Evolutionary conservation across 306 rosid genomes (phyloP).

Genomic region (Quercus bicolor): DNA sequence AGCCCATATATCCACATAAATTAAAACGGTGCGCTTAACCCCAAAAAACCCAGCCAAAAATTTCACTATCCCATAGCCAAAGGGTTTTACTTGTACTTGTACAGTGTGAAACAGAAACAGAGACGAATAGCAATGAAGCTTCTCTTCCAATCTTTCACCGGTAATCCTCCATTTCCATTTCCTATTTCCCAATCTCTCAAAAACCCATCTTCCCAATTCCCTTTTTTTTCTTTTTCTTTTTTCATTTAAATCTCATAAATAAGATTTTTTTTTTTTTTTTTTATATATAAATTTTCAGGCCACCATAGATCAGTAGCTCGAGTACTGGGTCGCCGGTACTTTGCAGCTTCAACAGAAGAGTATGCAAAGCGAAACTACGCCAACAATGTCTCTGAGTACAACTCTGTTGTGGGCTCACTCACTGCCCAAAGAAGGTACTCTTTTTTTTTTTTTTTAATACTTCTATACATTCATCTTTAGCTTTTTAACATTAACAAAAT

Average conservation of each 20-base stretch:
- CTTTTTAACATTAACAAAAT: no score
- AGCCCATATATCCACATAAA: no score
- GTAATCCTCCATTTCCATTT: slow-evolving; percentile 21
- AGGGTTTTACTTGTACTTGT: slow-evolving; percentile 25
- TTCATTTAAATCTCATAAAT: not conserved
- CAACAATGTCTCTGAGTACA: slow-evolving; percentile 70
- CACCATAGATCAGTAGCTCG: slow-evolving; percentile 43
- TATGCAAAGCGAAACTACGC: slow-evolving; percentile 75
- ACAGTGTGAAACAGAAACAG: not conserved
- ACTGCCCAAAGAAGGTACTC: slow-evolving; percentile 57
- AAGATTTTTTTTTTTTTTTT: not conserved
- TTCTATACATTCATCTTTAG: not conserved
- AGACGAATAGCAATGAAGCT: slow-evolving; percentile 43
- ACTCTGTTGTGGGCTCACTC: slow-evolving; percentile 66
- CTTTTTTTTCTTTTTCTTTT: no score
- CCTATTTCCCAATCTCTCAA: not conserved
- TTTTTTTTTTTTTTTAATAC: not conserved
- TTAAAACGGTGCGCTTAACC: no score
- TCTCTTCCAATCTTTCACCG: slow-evolving; percentile 58
- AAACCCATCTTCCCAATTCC: no score
- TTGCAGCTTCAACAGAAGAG: slow-evolving; percentile 48
- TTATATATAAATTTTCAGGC: slow-evolving; percentile 22
- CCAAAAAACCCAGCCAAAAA: no score
- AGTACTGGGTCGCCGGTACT: slow-evolving; percentile 47
- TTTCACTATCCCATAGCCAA: not conserved